A percentile compares a stretch with the other conserved stretches of the same genome.
These are phyloP conservation scores for Apiospora malaysiana DNA, from an alignment of 2,329 filamentous ascomycete genomes.

Conservation along the genomic window DNA sequence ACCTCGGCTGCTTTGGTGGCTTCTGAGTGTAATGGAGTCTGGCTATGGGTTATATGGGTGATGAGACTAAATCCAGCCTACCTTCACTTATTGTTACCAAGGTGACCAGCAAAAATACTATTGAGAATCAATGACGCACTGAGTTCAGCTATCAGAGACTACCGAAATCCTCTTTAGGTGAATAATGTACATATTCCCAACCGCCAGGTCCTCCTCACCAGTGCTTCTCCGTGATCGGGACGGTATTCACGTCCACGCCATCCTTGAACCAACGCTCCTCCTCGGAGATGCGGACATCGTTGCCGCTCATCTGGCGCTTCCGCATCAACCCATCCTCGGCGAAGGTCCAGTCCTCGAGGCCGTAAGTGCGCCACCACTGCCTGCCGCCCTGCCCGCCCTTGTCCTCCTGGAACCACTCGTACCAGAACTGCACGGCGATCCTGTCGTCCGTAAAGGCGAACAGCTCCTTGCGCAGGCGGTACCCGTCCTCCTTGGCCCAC, in stretches of 20 bases:
- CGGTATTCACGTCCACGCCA: constrained; percentile 70
- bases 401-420: constrained; percentile 73
- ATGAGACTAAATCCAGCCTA: not conserved
- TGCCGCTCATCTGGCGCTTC: constrained; percentile 78
- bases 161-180: not conserved
- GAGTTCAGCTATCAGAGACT: not conserved
- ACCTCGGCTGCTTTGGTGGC: not conserved
- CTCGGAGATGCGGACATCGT: constrained; percentile 69
- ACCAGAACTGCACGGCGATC: constrained; percentile 88
- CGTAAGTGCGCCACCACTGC: constrained; percentile 88
- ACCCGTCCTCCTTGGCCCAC: constrained; percentile 75
- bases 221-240: constrained; percentile 70
- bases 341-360: constrained; percentile 82
- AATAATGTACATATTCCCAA: too few species aligned
- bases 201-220: constrained; percentile 56
- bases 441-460: constrained; percentile 77
- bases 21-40: not conserved
- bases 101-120: not conserved
- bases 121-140: not conserved
- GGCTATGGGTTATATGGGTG: not conserved
- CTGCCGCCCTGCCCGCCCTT: constrained; percentile 48
- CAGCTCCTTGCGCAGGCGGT: constrained; percentile 80
- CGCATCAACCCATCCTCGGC: constrained; percentile 72
- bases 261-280: constrained; percentile 73
- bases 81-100: not conserved